Evolutionary conservation across 371 early-diverging fungal genomes (phyloP).

Genomic region (Fennellomyces sp.): DNA sequence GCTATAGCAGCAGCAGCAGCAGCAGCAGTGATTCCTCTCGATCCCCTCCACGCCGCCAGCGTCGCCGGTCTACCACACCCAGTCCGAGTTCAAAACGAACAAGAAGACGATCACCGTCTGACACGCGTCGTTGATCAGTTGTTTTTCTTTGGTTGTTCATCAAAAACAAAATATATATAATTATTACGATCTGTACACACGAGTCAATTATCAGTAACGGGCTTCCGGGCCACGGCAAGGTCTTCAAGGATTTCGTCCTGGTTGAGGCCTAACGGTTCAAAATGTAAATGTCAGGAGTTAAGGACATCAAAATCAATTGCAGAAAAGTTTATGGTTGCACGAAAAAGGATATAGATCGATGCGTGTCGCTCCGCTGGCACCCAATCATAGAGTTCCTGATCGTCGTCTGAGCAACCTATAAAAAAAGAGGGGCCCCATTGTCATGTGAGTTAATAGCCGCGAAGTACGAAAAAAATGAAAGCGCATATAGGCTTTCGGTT

Average conservation of each 20-base stretch:
- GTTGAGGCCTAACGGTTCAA: slow-evolving; percentile 5
- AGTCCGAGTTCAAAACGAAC: no score
- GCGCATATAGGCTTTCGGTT: not conserved
- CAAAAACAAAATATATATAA: no score
- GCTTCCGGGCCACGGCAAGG: not conserved
- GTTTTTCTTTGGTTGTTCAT: no score
- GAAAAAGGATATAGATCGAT: slow-evolving; percentile 30
- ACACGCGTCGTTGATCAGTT: no score
- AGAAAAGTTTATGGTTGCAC: slow-evolving; percentile 1
- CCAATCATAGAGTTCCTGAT: slow-evolving; percentile 32
- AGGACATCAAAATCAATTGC: not conserved
- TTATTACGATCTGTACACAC: no score
- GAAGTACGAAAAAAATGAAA: not conserved
- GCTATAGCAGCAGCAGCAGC: not conserved
- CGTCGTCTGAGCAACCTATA: slow-evolving; percentile 30
- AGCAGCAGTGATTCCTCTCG: not conserved
- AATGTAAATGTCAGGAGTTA: slow-evolving; percentile 6
- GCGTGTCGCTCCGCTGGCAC: slow-evolving; percentile 26
- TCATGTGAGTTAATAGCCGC: slow-evolving; percentile 1
- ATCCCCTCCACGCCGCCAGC: slow-evolving; percentile 1
- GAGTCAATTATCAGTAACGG: not conserved
- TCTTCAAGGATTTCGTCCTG: slow-evolving; percentile 6
- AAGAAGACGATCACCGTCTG: no score
- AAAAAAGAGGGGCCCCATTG: not conserved
- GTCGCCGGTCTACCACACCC: no score